Conservation (phyloP, 306 rosid species). For the Vigna angularis region DNA sequence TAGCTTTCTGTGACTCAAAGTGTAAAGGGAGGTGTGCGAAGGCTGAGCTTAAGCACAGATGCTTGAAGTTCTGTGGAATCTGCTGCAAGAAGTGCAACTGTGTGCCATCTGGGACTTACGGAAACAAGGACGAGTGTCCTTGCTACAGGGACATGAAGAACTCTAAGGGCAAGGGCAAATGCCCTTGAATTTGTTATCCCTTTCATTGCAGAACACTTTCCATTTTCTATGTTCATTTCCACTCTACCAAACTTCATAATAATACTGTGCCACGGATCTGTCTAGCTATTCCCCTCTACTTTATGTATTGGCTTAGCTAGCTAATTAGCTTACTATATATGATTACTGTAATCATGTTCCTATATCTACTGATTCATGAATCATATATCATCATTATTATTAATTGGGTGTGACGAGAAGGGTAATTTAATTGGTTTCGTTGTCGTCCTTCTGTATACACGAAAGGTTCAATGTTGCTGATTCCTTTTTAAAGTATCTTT, state of each 20-base stretch:
- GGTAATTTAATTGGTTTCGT: neutral
- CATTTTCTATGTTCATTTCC: neutral
- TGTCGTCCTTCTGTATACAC: neutral
- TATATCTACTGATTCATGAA: neutral
- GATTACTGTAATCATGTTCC: neutral
- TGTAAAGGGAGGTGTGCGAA: conserved; percentile 68
- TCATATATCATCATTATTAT: neutral
- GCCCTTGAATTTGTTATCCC: conserved; percentile 58
- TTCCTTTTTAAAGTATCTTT: neutral
- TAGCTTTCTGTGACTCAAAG: conserved; percentile 65
- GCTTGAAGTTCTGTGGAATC: conserved; percentile 80
- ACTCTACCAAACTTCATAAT: neutral
- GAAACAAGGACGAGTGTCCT: conserved; percentile 91
- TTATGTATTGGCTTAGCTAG: neutral
- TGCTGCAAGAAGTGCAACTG: conserved; percentile 83
- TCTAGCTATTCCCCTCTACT: neutral
- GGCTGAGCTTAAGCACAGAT: conserved; percentile 70
- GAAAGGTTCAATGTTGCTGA: neutral
- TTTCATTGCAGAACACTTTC: neutral
- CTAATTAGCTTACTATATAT: too few species aligned
- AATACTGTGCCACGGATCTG: neutral
- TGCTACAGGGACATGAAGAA: conserved; percentile 82
- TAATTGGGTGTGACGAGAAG: neutral
- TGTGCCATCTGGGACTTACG: conserved; percentile 91
- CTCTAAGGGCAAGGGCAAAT: conserved; percentile 76